phyloP scores from a whole-genome alignment of 345 rosid genomes.

The Firmiana major region DNA sequence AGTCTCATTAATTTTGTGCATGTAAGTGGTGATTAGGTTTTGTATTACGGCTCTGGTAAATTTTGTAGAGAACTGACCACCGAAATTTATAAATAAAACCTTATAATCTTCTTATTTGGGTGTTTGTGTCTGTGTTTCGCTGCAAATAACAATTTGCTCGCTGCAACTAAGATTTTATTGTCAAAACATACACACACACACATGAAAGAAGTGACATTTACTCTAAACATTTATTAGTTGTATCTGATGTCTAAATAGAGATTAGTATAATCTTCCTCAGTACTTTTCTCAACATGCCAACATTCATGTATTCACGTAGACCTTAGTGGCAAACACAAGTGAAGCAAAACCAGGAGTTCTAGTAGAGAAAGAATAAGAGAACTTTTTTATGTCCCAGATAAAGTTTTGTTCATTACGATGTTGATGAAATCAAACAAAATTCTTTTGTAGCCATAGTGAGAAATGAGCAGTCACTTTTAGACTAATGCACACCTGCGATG shows the following conservation, averaged over 20 bases:
- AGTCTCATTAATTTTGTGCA: no score
- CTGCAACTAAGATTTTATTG: background rate
- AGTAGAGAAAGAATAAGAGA: background rate
- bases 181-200: no score
- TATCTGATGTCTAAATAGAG: no score
- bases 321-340: background rate
- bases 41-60: background rate
- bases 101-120: background rate
- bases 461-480: background rate
- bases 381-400: background rate
- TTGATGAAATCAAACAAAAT: background rate
- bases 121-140: background rate
- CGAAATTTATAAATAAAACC: constrained; percentile 21
- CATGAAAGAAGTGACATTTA: no score
- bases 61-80: constrained; percentile 16
- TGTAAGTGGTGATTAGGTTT: no score
- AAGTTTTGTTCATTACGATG: background rate
- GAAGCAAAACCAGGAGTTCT: background rate
- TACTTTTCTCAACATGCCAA: no score
- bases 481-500: background rate
- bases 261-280: no score
- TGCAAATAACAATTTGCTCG: background rate
- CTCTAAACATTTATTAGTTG: no score
- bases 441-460: background rate
- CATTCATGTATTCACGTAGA: no score